phyloP scores from a whole-genome alignment of 1,284 basidiomycete genomes.

The Ceratorhiza oryzae-sativae region DNA sequence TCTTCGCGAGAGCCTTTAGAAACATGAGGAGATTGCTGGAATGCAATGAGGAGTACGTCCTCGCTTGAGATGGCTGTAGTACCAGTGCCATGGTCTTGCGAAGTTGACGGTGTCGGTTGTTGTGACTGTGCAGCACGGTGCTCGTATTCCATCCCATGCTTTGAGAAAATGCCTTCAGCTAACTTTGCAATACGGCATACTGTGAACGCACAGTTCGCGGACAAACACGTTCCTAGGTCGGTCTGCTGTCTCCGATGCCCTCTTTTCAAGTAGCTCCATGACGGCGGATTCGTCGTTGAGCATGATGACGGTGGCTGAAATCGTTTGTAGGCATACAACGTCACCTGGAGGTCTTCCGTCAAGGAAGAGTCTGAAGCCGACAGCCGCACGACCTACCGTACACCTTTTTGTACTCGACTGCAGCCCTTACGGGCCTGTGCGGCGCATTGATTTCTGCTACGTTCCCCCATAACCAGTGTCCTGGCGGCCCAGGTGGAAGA shows the following conservation, averaged over 20 bases:
- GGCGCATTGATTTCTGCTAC: conserved; percentile 17
- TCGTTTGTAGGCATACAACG: conserved; percentile 8
- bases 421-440: conserved; percentile 20
- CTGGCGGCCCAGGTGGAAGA: conserved; percentile 16
- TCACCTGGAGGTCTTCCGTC: background rate
- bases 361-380: background rate
- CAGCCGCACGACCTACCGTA: background rate
- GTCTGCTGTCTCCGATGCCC: conserved; percentile 18
- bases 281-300: background rate
- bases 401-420: background rate
- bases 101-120: conserved; percentile 23
- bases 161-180: background rate
- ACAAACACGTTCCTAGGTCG: conserved; percentile 25
- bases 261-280: conserved; percentile 12
- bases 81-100: conserved; percentile 5
- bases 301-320: conserved; percentile 5
- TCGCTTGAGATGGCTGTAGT: conserved; percentile 15
- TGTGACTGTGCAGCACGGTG: conserved; percentile 14
- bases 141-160: conserved; percentile 29
- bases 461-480: conserved; percentile 30
- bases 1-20: conserved; percentile 11
- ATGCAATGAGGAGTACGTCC: conserved; percentile 8
- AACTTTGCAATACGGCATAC: background rate
- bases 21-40: conserved; percentile 13
- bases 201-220: conserved; percentile 21